Evolutionary conservation across 2,329 filamentous ascomycete species (phyloP), one percentile per base, ranked within the genome.

Genomic region (Aspergillus glaucus): DNA sequence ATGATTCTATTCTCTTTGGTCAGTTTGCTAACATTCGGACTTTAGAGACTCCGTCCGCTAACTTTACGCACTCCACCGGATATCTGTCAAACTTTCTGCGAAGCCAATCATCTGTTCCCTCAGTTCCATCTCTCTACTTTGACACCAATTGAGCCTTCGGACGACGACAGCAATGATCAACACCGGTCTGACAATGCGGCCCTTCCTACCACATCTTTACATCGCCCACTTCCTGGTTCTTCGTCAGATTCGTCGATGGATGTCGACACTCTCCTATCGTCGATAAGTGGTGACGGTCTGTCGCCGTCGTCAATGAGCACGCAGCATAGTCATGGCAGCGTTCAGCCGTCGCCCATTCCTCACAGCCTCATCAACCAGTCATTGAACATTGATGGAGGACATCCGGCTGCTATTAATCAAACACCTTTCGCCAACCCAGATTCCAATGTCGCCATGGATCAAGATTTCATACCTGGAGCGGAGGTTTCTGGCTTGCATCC

Each of bases 81-180:
- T 43, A 50, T 50, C 19, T 54, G 52, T 40, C 59, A 59, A 42
- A 55, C 47, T 6, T 52, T 57, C 37, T 45, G 55, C 21, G 55
- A 60, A 45, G 42, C 39, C 42, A 46, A 50, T 32, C 57, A 55
- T 14, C 44, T 53, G 43, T 36, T 47, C 6, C 52, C 52, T 9
- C 49, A 43, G 8, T 54, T 57, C 24, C 51, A 55, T 36, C 46
- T 59, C 26, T 58, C 63, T 26, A 59, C 58, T 12, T 50, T 68
- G n/a, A 71, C 65, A 2, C 67, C 68, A 0, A 59, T 57, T 15
- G 66, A 71, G 32, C 67, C 68, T 1, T 68, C 64, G 8, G 64
- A 67, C 21, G 63, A 70, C 22, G 66, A 70, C 22, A 60, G 59
- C 24, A 47, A 53, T 40, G 43, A 45, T 46, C 37, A 49, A 39